These are phyloP conservation scores for Rhodamnia rubescens DNA, from an alignment of 345 rosid species.

Conservation along the genomic window DNA sequence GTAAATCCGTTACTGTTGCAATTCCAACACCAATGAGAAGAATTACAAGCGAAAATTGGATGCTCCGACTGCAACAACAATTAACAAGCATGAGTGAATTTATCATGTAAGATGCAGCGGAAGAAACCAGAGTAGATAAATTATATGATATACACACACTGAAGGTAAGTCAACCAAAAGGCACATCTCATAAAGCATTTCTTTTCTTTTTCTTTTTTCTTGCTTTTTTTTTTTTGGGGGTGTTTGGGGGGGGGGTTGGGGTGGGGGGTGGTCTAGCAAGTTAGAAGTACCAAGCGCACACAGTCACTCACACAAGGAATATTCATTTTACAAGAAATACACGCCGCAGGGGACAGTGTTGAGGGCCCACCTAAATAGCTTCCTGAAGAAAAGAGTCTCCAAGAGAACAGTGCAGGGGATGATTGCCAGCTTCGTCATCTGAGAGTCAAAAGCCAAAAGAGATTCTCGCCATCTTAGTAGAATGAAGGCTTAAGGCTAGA, in stretches of 20 bases:
- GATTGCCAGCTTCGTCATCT: constrained; percentile 99
- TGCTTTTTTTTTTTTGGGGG: neutral
- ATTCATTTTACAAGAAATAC: neutral
- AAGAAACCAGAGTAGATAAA: neutral
- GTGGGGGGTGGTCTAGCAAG: neutral
- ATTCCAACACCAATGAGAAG: constrained; percentile 99
- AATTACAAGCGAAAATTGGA: constrained; percentile 70
- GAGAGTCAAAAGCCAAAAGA: constrained; percentile 8
- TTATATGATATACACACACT: neutral
- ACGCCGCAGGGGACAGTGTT: neutral
- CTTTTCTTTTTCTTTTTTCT: neutral
- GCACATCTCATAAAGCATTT: neutral
- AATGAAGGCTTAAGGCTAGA: neutral
- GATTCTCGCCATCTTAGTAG: neutral
- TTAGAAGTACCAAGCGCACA: neutral
- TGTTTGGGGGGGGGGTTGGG: too few species aligned
- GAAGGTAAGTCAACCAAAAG: neutral
- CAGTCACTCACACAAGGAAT: neutral
- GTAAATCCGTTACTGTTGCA: constrained; percentile 98
- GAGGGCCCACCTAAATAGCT: constrained; percentile 71
- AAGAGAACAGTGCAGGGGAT: constrained; percentile 96
- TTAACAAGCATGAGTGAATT: constrained; percentile 4
- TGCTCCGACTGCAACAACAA: constrained; percentile 56
- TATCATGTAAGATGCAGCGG: neutral
- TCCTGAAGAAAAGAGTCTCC: constrained; percentile 98